Evolutionary conservation across 1,284 basidiomycete species (phyloP).

Genomic region (Irpex sp.): DNA sequence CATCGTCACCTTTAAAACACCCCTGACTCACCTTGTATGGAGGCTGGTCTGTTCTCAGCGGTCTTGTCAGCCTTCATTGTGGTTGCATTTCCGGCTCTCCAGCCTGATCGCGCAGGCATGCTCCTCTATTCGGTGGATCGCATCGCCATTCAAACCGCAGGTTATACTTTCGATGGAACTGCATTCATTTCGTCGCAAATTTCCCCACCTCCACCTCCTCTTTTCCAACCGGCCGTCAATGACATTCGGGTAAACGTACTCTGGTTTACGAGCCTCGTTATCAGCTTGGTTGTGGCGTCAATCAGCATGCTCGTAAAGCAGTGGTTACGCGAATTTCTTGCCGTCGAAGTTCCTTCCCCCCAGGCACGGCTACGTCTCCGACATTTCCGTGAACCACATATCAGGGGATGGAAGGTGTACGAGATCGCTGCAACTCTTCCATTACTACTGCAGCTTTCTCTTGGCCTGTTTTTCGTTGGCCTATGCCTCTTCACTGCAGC

Average conservation of each 20-base stretch:
- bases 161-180: neutral
- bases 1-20: neutral
- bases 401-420: constrained; percentile 2
- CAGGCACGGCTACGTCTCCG: neutral
- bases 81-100: neutral
- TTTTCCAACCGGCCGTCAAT: neutral
- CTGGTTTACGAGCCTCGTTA: constrained; percentile 5
- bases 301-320: constrained; percentile 6
- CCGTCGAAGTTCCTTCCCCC: neutral
- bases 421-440: constrained; percentile 4
- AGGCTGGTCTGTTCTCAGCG: neutral
- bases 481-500: constrained; percentile 5
- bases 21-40: neutral
- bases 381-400: neutral
- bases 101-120: neutral
- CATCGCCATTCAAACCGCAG: neutral
- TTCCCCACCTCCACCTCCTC: neutral
- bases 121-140: neutral
- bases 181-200: neutral
- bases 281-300: constrained; percentile 4
- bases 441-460: constrained; percentile 1
- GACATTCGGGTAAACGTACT: constrained; percentile 3
- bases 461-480: constrained; percentile 4
- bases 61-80: neutral
- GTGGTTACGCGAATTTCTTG: constrained; percentile 7